Evolutionary conservation across 139 green algal species (phyloP).

Genomic region (Astrephomene gubernaculifera): DNA sequence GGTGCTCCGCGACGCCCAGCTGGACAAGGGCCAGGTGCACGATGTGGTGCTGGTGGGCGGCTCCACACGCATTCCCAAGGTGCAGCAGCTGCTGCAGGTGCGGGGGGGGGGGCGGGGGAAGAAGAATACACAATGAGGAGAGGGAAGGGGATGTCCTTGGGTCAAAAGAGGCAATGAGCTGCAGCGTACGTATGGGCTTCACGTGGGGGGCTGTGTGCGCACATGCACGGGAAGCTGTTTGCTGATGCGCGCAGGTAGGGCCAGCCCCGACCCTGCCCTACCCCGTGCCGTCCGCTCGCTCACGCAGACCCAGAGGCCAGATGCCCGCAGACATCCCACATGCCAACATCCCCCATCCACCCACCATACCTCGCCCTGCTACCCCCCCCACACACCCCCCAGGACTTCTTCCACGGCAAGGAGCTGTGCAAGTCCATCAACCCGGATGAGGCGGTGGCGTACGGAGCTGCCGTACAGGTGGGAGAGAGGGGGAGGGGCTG

Average conservation of each 20-base stretch:
- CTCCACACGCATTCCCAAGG: constrained; percentile 92
- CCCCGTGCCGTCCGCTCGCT: neutral
- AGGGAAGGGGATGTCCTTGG: neutral
- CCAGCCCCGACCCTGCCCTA: too few species aligned
- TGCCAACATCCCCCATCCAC: neutral
- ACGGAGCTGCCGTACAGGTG: constrained; percentile 95
- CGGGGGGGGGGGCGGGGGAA: too few species aligned
- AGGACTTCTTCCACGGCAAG: constrained; percentile 79
- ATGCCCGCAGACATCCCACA: neutral
- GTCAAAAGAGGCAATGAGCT: too few species aligned
- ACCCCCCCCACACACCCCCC: neutral
- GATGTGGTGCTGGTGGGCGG: constrained; percentile 96
- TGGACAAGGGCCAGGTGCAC: constrained; percentile 84
- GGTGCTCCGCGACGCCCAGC: constrained; percentile 84
- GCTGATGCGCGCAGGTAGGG: too few species aligned
- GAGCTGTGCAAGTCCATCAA: constrained; percentile 98
- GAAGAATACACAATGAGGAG: neutral
- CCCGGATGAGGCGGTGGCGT: constrained; percentile 97
- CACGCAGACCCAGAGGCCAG: neutral
- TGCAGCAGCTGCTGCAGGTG: constrained; percentile 88
- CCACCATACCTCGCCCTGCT: neutral
- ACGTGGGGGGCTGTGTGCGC: too few species aligned
- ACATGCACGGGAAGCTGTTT: too few species aligned
- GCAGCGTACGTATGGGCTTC: too few species aligned
- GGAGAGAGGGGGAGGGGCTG: too few species aligned